Percentiles rank a stretch among this genome's conserved stretches.
Evolutionary conservation across 2,329 filamentous ascomycete genomes (phyloP).

Genomic region (Decorospora gaudefroyi): DNA sequence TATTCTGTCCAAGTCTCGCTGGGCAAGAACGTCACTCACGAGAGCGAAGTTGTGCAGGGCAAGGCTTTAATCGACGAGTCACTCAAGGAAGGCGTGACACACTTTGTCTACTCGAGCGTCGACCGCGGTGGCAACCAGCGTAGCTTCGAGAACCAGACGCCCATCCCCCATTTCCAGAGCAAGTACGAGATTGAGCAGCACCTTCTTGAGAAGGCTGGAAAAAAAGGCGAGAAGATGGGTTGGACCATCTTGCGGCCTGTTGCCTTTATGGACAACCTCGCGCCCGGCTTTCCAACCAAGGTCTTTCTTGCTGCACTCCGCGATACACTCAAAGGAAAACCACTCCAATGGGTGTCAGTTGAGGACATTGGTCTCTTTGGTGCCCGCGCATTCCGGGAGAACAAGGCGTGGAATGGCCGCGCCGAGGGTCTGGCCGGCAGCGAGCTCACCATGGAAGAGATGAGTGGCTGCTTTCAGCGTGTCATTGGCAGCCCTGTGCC

Average conservation of each 20-base stretch:
- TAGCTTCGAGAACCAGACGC: slow-evolving; percentile 53
- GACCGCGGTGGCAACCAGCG: slow-evolving; percentile 64
- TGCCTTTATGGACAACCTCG: slow-evolving; percentile 66
- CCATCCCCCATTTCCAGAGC: slow-evolving; percentile 64
- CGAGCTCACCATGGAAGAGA: slow-evolving; percentile 55
- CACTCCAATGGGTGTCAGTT: slow-evolving; percentile 48
- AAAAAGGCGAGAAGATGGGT: slow-evolving; percentile 54
- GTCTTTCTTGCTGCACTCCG: slow-evolving; percentile 55
- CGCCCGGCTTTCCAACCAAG: slow-evolving; percentile 54
- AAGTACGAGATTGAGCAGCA: slow-evolving; percentile 67
- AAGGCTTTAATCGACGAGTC: slow-evolving; percentile 63
- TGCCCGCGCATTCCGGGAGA: slow-evolving; percentile 55
- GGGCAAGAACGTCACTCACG: slow-evolving; percentile 50
- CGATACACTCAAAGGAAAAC: slow-evolving; percentile 49
- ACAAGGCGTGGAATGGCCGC: slow-evolving; percentile 52
- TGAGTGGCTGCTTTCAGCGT: slow-evolving; percentile 53
- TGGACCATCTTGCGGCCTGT: slow-evolving; percentile 67
- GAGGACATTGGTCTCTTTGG: slow-evolving; percentile 60
- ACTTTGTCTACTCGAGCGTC: slow-evolving; percentile 67
- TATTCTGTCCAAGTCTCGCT: slow-evolving; percentile 63
- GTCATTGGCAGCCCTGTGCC: slow-evolving; percentile 53
- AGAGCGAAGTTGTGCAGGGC: slow-evolving; percentile 60
- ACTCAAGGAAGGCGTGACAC: slow-evolving; percentile 58
- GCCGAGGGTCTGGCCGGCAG: slow-evolving; percentile 59
- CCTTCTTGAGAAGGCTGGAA: slow-evolving; percentile 55